Evolutionary conservation across 495 filamentous ascomycete species (phyloP).

Genomic region (Hypoxylon rickii): DNA sequence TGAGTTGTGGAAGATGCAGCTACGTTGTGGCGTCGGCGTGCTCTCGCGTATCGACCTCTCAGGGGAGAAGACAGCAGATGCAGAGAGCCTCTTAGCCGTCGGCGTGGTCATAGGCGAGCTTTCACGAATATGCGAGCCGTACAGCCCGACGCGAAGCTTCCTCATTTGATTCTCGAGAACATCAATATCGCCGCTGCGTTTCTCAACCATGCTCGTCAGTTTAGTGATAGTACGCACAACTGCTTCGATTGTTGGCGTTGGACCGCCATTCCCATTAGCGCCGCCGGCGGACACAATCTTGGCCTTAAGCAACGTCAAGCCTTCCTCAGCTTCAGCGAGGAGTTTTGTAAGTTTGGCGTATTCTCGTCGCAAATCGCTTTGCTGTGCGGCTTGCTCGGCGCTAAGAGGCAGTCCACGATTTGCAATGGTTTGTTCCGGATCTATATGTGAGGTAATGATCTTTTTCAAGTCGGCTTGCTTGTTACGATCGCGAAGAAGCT

Average conservation of each 20-base stretch:
- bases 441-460: slow-evolving; percentile 62
- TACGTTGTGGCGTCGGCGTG: slow-evolving; percentile 47
- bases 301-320: slow-evolving; percentile 77
- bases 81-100: slow-evolving; percentile 45
- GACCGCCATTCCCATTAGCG: slow-evolving; percentile 48
- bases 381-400: slow-evolving; percentile 77
- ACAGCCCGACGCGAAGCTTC: slow-evolving; percentile 62
- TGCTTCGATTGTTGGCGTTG: slow-evolving; percentile 83
- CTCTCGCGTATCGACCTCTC: slow-evolving; percentile 50
- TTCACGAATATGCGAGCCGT: slow-evolving; percentile 58
- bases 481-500: slow-evolving; percentile 66
- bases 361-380: slow-evolving; percentile 75
- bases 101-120: slow-evolving; percentile 67
- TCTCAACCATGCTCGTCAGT: slow-evolving; percentile 90
- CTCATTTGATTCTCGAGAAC: slow-evolving; percentile 84
- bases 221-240: slow-evolving; percentile 88
- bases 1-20: slow-evolving; percentile 49
- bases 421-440: slow-evolving; percentile 64
- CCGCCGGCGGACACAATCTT: slow-evolving; percentile 66
- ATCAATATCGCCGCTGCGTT: slow-evolving; percentile 84
- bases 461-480: slow-evolving; percentile 76
- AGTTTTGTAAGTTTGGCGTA: slow-evolving; percentile 71
- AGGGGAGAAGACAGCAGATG: slow-evolving; percentile 60
- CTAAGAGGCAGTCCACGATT: slow-evolving; percentile 73
- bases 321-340: slow-evolving; percentile 78